phyloP scores from a whole-genome alignment of 169 alveolate genomes.

The Eimeria praecox region DNA sequence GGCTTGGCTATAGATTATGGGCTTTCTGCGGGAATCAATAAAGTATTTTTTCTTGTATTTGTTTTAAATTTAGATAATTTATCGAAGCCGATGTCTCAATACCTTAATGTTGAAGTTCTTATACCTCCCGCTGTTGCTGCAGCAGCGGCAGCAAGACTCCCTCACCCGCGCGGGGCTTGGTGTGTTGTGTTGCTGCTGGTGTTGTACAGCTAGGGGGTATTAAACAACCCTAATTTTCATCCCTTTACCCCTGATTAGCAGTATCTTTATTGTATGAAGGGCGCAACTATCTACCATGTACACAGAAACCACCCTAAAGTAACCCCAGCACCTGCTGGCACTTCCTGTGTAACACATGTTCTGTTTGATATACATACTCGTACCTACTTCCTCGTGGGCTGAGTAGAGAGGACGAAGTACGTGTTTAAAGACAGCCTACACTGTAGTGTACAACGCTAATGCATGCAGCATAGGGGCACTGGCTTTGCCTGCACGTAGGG shows the following conservation, averaged over 20 bases:
- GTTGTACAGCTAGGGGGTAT: neutral
- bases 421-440: no score
- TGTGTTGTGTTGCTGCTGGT: constrained; percentile 25
- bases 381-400: no score
- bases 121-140: neutral
- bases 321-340: neutral
- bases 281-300: neutral
- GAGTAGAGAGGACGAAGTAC: no score
- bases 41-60: neutral
- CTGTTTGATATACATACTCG: no score
- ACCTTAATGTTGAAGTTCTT: neutral
- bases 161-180: neutral
- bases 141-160: constrained; percentile 8
- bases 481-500: no score
- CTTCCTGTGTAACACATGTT: no score
- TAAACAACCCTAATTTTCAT: neutral
- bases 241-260: neutral
- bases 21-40: no score
- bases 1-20: no score
- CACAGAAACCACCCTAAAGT: neutral
- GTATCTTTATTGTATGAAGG: neutral
- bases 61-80: neutral
- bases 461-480: no score
- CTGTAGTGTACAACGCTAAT: no score
- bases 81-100: neutral